phyloP scores from a whole-genome alignment of 2,329 filamentous ascomycete species.

The Grosmannia huntii region DNA sequence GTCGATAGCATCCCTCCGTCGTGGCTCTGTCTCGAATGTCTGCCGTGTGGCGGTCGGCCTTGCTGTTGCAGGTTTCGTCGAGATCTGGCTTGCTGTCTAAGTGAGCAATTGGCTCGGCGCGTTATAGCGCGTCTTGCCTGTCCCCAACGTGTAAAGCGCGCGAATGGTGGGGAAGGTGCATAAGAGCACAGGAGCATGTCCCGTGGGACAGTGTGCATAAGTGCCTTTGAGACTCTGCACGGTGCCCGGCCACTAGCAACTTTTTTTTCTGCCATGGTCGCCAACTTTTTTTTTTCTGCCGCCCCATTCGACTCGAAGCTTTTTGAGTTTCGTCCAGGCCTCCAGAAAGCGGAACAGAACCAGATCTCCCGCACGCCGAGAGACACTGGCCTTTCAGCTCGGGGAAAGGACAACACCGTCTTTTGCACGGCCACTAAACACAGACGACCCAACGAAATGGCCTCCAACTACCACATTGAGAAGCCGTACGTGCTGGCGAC shows the following conservation, averaged over 20 bases:
- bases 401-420: too few relatives aligned
- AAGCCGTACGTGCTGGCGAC: slow-evolving; percentile 50
- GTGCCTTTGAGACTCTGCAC: not conserved
- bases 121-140: not conserved
- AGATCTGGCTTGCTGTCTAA: not conserved
- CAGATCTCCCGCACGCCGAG: too few relatives aligned
- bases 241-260: not conserved
- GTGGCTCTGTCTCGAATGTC: too few relatives aligned
- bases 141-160: slow-evolving; percentile 2
- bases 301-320: slow-evolving; percentile 3
- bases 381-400: too few relatives aligned
- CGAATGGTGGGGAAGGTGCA: not conserved
- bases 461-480: slow-evolving; percentile 48
- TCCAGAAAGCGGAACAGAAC: too few relatives aligned
- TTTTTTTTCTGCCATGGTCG: slow-evolving; percentile 8
- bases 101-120: not conserved
- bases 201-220: not conserved
- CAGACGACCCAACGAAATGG: slow-evolving; percentile 26
- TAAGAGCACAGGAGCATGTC: not conserved
- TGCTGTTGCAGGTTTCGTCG: not conserved
- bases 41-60: not conserved
- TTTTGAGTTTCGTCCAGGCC: not conserved
- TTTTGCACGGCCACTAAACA: too few relatives aligned
- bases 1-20: not conserved
- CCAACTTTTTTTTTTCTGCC: slow-evolving; percentile 14